Evolutionary conservation across 345 rosid species (phyloP).

Genomic region (Gossypium turneri): DNA sequence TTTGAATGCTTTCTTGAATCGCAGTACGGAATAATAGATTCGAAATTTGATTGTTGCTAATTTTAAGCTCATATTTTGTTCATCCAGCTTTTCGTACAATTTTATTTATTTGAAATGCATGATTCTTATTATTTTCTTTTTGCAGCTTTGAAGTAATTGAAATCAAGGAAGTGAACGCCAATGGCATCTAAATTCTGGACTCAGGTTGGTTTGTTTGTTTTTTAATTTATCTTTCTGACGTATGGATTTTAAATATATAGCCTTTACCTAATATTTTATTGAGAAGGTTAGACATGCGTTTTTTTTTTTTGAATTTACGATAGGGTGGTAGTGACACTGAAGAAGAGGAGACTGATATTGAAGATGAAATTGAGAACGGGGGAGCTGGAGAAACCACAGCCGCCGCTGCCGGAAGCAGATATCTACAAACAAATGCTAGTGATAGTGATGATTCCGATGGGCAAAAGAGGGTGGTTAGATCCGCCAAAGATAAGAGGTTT

Average conservation of each 20-base stretch:
- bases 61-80: no score
- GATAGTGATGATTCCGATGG: slow-evolving; percentile 70
- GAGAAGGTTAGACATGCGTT: not conserved
- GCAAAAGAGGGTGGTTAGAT: slow-evolving; percentile 67
- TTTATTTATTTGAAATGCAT: no score
- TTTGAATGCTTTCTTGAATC: no score
- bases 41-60: no score
- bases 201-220: slow-evolving; percentile 43
- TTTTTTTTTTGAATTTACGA: not conserved
- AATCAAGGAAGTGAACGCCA: not conserved
- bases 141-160: not conserved
- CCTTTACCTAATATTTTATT: not conserved
- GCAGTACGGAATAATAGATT: no score
- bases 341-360: slow-evolving; percentile 48
- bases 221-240: not conserved
- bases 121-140: not conserved
- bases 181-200: slow-evolving; percentile 59
- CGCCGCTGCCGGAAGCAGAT: slow-evolving; percentile 37
- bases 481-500: slow-evolving; percentile 83
- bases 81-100: no score
- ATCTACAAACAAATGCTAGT: slow-evolving; percentile 50
- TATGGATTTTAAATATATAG: not conserved
- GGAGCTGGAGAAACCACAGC: slow-evolving; percentile 33
- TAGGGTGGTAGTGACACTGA: slow-evolving; percentile 74
- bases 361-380: slow-evolving; percentile 41